A percentile compares a stretch with the other conserved stretches of the same genome.
Evolutionary conservation across 2,329 filamentous ascomycete genomes (phyloP).

Genomic region (Sporothrix mexicana): DNA sequence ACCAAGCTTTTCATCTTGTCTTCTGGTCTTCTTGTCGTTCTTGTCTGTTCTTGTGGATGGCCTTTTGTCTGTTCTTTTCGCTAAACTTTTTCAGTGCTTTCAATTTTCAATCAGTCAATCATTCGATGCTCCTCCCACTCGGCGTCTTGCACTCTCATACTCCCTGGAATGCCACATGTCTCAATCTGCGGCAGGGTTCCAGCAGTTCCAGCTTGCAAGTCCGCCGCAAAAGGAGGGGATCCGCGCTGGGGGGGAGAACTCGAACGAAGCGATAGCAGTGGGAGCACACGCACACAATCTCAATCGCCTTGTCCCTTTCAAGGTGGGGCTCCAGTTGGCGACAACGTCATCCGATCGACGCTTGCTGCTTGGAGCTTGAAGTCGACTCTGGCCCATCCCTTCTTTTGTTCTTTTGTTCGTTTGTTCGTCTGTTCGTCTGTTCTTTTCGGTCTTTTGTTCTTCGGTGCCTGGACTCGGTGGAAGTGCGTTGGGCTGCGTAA

Average conservation of each 20-base stretch:
- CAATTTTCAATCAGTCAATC: too few species aligned
- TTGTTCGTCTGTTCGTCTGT: neutral
- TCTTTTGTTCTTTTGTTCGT: neutral
- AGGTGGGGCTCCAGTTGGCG: neutral
- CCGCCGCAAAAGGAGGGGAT: constrained; percentile 13
- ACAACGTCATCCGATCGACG: constrained; percentile 23
- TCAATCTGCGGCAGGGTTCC: too few species aligned
- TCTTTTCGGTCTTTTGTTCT: neutral
- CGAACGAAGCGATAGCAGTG: too few species aligned
- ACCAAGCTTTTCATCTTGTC: constrained; percentile 2
- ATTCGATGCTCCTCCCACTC: too few species aligned
- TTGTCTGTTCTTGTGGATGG: neutral
- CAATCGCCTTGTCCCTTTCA: neutral
- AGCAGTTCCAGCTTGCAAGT: too few species aligned
- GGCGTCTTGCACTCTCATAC: too few species aligned
- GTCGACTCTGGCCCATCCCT: neutral
- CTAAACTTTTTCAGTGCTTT: too few species aligned
- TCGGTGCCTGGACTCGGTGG: too few species aligned
- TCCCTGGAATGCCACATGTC: too few species aligned
- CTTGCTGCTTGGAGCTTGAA: neutral
- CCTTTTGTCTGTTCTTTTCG: neutral
- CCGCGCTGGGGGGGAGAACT: constrained; percentile 1
- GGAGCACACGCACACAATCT: neutral
- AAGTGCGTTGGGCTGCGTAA: neutral
- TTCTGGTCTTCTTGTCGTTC: too few species aligned